Conservation (phyloP, 257 asterid genomes). For the Solanum pinnatisectum region DNA sequence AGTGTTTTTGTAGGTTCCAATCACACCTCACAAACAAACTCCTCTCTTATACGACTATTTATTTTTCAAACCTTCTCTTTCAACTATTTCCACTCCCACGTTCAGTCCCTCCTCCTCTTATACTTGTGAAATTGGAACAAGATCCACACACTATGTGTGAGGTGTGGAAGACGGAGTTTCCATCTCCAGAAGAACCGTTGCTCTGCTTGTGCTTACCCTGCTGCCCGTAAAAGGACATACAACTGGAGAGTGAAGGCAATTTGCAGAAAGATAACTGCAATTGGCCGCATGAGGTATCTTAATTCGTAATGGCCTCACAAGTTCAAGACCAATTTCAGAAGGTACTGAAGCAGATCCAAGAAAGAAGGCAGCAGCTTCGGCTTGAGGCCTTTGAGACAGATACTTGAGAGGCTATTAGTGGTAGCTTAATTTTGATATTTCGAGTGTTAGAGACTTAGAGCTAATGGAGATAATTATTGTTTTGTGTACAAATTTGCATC, state of each 20-base stretch:
- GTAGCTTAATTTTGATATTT: slow-evolving; percentile 4
- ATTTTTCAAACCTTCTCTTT: neutral
- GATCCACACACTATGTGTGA: slow-evolving; percentile 56
- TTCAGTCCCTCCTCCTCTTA: neutral
- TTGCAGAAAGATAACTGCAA: slow-evolving; percentile 70
- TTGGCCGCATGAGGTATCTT: slow-evolving; percentile 74
- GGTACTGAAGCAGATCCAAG: slow-evolving; percentile 77
- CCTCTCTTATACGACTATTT: neutral
- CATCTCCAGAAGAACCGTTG: slow-evolving; percentile 62
- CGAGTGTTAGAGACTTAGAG: neutral
- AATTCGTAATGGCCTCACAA: slow-evolving; percentile 46
- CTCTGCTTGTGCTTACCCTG: slow-evolving; percentile 56
- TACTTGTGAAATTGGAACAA: slow-evolving; percentile 31
- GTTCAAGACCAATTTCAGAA: slow-evolving; percentile 76
- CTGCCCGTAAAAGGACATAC: slow-evolving; percentile 47
- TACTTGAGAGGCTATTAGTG: slow-evolving; percentile 3
- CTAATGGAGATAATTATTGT: neutral
- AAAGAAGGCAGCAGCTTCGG: slow-evolving; percentile 57
- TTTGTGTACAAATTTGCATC: neutral
- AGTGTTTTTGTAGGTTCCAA: neutral
- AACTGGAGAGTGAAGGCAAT: slow-evolving; percentile 85
- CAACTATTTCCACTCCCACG: neutral
- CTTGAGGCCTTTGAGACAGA: slow-evolving; percentile 15
- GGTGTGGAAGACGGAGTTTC: slow-evolving; percentile 54
- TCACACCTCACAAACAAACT: neutral